Base-by-base conservation (phyloP, 306 rosid genomes). In the Quercus parvula region DNA sequence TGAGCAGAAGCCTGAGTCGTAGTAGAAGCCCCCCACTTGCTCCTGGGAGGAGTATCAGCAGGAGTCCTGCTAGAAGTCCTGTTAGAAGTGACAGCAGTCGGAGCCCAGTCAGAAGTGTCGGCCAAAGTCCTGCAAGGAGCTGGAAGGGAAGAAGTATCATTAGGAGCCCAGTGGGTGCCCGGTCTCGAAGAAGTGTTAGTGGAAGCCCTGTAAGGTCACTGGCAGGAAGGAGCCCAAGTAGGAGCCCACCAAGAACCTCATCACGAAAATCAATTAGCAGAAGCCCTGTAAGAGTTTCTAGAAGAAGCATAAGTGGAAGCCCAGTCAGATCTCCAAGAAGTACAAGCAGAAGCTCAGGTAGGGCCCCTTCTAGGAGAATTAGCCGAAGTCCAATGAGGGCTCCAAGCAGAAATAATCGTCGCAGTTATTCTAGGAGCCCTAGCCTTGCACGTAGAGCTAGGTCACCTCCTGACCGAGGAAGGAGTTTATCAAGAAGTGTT, bases 341-440 rank as follows among this genome's bases (percentile, higher is more conserved):
- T 83, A 78, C 88, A 41, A 94, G 98, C 84, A 87, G 97, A 84
- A 94, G 93, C 86, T 85, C 92, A n/a, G 91, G 92, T 24, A 90
- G 91, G 85, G 90, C 83, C 56, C 92, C 89, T 75, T 80, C 75
- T 5, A 79, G 83, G 89, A 86, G 89, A 82, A 87, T 87, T 69
- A 95, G 96, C 84, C 87, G 77, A 68, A 95, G 97, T 83, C 97
- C 98, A 22, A 79, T 83, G 51, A 84, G 95, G 78, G 86, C 87
- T 7, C 88, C 89, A 5, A 82, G 78, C 73, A 81, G 97, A 82
- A 85, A 76, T 70, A 85, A 77, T 62, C 97, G 81, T 25, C 97
- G 78, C 81, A 93, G 94, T 84, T 93, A 91, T 81, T 95, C 99
- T 25, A 86, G 88, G 89, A 95, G 98, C 83, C 93, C 77, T 79